These are phyloP conservation scores for Fistulifera pelliculosa DNA, from an alignment of 108 stramenopile species.

Conservation along the genomic window DNA sequence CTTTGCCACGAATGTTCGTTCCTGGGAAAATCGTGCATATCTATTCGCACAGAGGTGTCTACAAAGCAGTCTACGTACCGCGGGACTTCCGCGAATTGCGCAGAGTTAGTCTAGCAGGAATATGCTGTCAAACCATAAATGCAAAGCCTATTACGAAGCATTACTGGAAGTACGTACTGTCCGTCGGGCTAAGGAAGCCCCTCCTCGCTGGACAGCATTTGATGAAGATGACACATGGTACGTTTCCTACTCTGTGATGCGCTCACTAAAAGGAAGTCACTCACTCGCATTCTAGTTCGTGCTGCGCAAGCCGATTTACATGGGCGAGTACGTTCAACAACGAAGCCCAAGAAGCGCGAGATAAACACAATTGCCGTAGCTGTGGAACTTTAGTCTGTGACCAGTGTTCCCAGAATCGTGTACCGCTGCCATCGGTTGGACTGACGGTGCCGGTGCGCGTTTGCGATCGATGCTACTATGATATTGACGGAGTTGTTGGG, in stretches of 20 bases:
- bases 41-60: conserved; percentile 82
- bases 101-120: conserved; percentile 78
- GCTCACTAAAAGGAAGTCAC: neutral
- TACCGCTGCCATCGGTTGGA: conserved; percentile 83
- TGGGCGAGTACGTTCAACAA: conserved; percentile 89
- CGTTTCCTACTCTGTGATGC: neutral
- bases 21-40: conserved; percentile 91
- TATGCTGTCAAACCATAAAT: conserved; percentile 84
- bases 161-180: conserved; percentile 80
- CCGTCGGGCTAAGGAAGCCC: conserved; percentile 46
- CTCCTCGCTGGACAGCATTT: conserved; percentile 90
- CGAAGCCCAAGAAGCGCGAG: conserved; percentile 86
- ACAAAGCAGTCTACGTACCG: conserved; percentile 76
- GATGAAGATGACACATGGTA: conserved; percentile 72
- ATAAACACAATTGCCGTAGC: conserved; percentile 92
- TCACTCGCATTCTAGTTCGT: conserved; percentile 27
- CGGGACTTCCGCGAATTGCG: conserved; percentile 68
- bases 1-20: conserved; percentile 84
- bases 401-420: conserved; percentile 82
- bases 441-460: conserved; percentile 74
- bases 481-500: conserved; percentile 36
- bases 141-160: conserved; percentile 77
- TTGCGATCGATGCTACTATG: conserved; percentile 94
- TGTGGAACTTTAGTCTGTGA: conserved; percentile 94
- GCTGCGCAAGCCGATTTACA: conserved; percentile 86